These are phyloP conservation scores for Rosa lucieae DNA, from an alignment of 306 rosid genomes.

Conservation along the genomic window DNA sequence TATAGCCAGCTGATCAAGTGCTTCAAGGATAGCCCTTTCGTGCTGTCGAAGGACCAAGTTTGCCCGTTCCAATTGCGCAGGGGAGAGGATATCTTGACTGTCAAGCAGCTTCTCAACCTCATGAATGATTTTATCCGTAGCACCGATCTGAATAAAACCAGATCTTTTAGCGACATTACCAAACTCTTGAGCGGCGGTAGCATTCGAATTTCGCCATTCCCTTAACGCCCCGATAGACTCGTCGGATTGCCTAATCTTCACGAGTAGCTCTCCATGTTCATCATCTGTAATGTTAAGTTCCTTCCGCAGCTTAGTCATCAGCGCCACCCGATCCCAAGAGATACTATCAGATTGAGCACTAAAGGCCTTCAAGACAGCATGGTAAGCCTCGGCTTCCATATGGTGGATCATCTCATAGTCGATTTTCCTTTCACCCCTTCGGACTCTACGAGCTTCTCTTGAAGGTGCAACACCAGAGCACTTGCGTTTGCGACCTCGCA, in stretches of 20 bases:
- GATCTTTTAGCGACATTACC: background rate
- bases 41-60: slow-evolving; percentile 5
- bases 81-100: background rate
- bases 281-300: slow-evolving; percentile 13
- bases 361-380: slow-evolving; percentile 16
- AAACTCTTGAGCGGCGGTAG: background rate
- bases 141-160: background rate
- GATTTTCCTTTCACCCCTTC: background rate
- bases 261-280: slow-evolving; percentile 15
- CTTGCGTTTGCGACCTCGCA: background rate
- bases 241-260: background rate
- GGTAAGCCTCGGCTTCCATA: slow-evolving; percentile 20
- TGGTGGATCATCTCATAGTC: background rate
- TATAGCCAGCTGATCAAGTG: slow-evolving; percentile 4
- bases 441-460: background rate
- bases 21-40: slow-evolving; percentile 8
- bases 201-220: slow-evolving; percentile 1
- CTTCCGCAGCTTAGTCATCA: slow-evolving; percentile 21
- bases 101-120: slow-evolving; percentile 10
- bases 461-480: background rate
- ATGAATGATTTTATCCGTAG: background rate
- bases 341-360: slow-evolving; percentile 9
- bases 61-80: background rate
- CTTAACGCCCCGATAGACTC: background rate
- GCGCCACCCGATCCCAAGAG: slow-evolving; percentile 12